A percentile compares a stretch with the other conserved stretches of the same genome.
These are phyloP conservation scores for Arabidopsis suecica DNA, from an alignment of 345 rosid species.

Conservation along the genomic window DNA sequence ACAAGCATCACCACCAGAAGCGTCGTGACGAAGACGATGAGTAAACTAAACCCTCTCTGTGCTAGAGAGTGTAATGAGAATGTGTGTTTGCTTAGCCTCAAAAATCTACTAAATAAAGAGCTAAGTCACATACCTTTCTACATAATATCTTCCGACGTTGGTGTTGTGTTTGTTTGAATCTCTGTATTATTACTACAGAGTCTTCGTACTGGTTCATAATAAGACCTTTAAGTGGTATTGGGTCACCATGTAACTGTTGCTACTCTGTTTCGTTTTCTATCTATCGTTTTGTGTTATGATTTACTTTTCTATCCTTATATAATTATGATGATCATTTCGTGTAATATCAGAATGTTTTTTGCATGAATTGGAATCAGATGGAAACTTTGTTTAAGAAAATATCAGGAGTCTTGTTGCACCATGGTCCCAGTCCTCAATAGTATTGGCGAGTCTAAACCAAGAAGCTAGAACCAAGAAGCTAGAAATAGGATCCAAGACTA, in stretches of 20 bases:
- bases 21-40: slow-evolving; percentile 62
- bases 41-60: slow-evolving; percentile 30
- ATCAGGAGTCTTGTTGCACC: not conserved
- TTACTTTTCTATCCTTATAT: not conserved
- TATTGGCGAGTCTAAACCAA: too few relatives aligned
- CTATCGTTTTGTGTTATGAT: not conserved
- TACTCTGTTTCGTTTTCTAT: not conserved
- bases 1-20: slow-evolving; percentile 63
- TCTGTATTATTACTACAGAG: slow-evolving; percentile 9
- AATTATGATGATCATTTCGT: not conserved
- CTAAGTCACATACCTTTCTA: slow-evolving; percentile 24
- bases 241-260: slow-evolving; percentile 36
- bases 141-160: slow-evolving; percentile 13
- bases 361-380: not conserved
- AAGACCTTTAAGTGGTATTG: slow-evolving; percentile 30
- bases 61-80: slow-evolving; percentile 21
- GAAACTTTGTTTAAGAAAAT: not conserved
- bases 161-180: slow-evolving; percentile 35
- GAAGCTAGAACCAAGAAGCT: too few relatives aligned
- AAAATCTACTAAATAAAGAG: slow-evolving; percentile 40
- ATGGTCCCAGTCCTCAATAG: not conserved
- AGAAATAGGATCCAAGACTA: too few relatives aligned
- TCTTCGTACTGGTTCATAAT: slow-evolving; percentile 34
- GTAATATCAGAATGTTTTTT: not conserved
- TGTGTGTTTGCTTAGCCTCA: slow-evolving; percentile 32